Percentiles rank a stretch among this genome's conserved stretches.
These are phyloP conservation scores for Vitis rotundifolia DNA, from an alignment of 164 flowering plant genomes.

Conservation along the genomic window DNA sequence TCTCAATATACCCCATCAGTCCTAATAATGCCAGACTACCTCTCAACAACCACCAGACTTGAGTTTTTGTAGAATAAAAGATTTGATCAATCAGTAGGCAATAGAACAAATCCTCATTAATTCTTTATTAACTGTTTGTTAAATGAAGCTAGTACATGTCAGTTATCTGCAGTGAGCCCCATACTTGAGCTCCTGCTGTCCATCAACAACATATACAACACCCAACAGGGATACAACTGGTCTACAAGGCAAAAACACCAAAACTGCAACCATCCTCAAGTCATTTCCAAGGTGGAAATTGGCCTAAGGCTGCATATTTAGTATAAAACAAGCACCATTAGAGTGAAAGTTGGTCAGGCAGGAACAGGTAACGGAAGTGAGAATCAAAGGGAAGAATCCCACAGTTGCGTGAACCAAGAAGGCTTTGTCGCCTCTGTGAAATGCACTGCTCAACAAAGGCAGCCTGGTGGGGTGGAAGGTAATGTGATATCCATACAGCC, in stretches of 20 bases:
- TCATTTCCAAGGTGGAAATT: background rate
- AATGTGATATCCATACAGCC: constrained; percentile 62
- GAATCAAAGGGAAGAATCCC: constrained; percentile 72
- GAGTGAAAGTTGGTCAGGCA: constrained; percentile 36
- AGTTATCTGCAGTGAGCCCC: constrained; percentile 5
- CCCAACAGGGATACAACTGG: constrained; percentile 3
- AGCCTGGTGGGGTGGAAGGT: constrained; percentile 67
- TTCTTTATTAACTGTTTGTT: too few species aligned
- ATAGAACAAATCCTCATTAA: too few species aligned
- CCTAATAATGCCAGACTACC: too few species aligned
- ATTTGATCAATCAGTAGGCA: too few species aligned
- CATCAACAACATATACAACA: constrained; percentile 8
- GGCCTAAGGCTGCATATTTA: background rate
- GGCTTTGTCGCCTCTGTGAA: constrained; percentile 54
- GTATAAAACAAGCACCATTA: constrained; percentile 1
- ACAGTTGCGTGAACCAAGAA: constrained; percentile 59
- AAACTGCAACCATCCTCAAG: background rate
- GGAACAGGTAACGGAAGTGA: constrained; percentile 69
- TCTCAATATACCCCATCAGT: too few species aligned
- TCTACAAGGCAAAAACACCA: constrained; percentile 8
- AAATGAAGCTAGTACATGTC: too few species aligned
- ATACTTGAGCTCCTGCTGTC: constrained; percentile 27
- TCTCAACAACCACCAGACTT: too few species aligned
- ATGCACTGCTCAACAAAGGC: constrained; percentile 63
- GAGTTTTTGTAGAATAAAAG: too few species aligned